Conservation (phyloP, 2,329 filamentous ascomycete species). For the Rhinocladiella mackenziei region DNA sequence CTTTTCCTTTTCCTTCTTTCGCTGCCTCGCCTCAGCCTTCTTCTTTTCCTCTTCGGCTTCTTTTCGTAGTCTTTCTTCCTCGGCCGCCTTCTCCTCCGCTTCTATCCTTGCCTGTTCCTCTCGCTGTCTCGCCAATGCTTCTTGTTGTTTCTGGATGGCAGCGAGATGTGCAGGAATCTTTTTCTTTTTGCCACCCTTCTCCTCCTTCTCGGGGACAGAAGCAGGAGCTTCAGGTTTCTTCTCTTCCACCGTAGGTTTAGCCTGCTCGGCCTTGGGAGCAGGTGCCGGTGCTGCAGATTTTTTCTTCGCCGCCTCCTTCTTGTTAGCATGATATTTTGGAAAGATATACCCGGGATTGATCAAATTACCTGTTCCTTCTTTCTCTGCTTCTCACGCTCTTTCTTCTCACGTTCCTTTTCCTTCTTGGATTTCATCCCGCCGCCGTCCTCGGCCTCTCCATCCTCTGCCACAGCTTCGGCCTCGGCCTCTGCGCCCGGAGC, state of each 20-base stretch:
- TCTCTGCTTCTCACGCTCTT: conserved; percentile 95
- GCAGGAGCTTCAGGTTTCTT: conserved; percentile 48
- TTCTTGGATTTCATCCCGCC: conserved; percentile 88
- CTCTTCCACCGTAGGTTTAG: conserved; percentile 49
- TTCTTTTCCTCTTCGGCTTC: conserved; percentile 46
- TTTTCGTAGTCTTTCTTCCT: conserved; percentile 37
- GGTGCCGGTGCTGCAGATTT: conserved; percentile 55
- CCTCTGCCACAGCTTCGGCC: conserved; percentile 39
- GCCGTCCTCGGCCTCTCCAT: conserved; percentile 52
- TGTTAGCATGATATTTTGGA: conserved; percentile 5
- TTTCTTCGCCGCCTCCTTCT: conserved; percentile 71
- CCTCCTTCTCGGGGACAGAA: conserved; percentile 64
- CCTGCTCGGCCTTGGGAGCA: conserved; percentile 54
- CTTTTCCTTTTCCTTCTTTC: conserved; percentile 48
- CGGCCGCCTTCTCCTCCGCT: conserved; percentile 40
- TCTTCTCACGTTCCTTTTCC: conserved; percentile 97
- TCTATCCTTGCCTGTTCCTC: conserved; percentile 43
- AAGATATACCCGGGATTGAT: neutral
- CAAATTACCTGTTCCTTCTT: conserved; percentile 88
- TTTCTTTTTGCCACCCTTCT: conserved; percentile 86
- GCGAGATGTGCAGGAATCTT: conserved; percentile 65
- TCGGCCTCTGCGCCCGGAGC: conserved; percentile 41
- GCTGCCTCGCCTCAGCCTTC: conserved; percentile 44
- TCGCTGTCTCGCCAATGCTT: conserved; percentile 42
- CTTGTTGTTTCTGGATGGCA: conserved; percentile 49